phyloP scores from a whole-genome alignment of 768 basidiomycete species.

The Russula vinacea region DNA sequence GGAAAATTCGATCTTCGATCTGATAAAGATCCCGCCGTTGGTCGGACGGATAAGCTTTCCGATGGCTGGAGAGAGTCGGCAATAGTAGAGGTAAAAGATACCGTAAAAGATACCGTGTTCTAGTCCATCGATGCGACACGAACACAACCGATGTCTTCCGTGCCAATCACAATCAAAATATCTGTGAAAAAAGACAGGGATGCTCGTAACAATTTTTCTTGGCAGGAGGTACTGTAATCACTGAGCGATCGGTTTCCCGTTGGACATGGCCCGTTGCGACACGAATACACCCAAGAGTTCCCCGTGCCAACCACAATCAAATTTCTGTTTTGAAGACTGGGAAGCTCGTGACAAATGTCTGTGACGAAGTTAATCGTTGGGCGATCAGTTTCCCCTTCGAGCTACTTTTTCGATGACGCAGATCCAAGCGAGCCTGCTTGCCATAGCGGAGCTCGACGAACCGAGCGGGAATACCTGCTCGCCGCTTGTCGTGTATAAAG shows the following conservation, averaged over 20 bases:
- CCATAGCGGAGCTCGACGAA: slow-evolving; percentile 60
- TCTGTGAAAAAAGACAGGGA: background rate
- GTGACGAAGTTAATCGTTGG: slow-evolving; percentile 58
- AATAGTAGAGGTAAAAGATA: background rate
- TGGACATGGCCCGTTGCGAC: background rate
- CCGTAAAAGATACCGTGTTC: background rate
- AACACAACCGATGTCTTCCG: too few relatives aligned
- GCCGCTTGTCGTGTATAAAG: slow-evolving; percentile 51
- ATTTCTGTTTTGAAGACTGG: slow-evolving; percentile 54
- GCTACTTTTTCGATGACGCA: slow-evolving; percentile 51
- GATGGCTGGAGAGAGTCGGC: background rate
- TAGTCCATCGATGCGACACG: background rate
- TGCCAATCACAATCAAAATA: too few relatives aligned
- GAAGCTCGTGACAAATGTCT: slow-evolving; percentile 70
- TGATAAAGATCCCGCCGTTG: background rate
- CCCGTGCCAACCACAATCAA: slow-evolving; percentile 20
- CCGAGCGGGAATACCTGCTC: slow-evolving; percentile 54
- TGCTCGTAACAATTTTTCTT: background rate
- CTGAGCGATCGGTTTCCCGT: background rate
- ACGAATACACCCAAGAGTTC: background rate
- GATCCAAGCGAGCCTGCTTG: slow-evolving; percentile 62
- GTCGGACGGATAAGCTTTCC: background rate
- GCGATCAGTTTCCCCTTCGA: slow-evolving; percentile 51
- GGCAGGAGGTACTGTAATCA: background rate
- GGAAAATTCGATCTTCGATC: background rate